Percentiles rank a stretch among this genome's conserved stretches.
Conservation (phyloP, 2,329 filamentous ascomycete genomes). For the Colletotrichum godetiae region DNA sequence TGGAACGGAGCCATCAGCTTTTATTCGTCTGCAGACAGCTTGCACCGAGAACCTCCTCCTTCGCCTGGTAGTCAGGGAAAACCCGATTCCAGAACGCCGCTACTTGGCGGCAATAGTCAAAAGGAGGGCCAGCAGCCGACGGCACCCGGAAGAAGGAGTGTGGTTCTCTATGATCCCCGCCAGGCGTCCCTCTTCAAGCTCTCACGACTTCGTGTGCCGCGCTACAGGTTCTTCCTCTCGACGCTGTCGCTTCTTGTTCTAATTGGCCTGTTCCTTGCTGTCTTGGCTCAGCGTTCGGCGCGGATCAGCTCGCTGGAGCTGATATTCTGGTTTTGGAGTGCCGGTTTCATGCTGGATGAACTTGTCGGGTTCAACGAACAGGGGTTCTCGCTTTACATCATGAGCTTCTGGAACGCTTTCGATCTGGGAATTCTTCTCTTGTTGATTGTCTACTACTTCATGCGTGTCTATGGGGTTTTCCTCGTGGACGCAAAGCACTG, state of each 20-base stretch:
- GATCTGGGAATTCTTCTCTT: conserved; percentile 90
- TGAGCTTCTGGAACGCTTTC: conserved; percentile 98
- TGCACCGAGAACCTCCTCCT: conserved; percentile 72
- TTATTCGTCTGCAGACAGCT: conserved; percentile 85
- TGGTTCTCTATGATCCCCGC: conserved; percentile 88
- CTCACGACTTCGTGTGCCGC: conserved; percentile 88
- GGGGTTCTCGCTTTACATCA: conserved; percentile 94
- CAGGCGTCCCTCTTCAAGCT: conserved; percentile 93
- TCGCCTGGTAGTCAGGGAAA: conserved; percentile 44
- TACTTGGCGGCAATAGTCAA: conserved; percentile 54
- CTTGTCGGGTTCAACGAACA: conserved; percentile 97
- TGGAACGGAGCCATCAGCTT: conserved; percentile 98
- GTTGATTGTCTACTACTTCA: conserved; percentile 88
- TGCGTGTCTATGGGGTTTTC: conserved; percentile 89
- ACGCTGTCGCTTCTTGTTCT: conserved; percentile 88
- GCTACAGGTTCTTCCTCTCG: conserved; percentile 91
- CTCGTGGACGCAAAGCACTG: conserved; percentile 79
- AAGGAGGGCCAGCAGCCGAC: conserved; percentile 43
- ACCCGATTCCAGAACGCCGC: conserved; percentile 60
- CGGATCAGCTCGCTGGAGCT: conserved; percentile 87
- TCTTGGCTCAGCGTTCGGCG: conserved; percentile 79
- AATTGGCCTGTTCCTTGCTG: conserved; percentile 85
- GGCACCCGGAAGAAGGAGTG: conserved; percentile 74
- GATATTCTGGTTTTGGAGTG: conserved; percentile 97
- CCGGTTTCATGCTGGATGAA: conserved; percentile 96